Evolutionary conservation across 257 asterid genomes (phyloP), one percentile per base, ranked within the genome.

Genomic region (Gentiana dahurica): DNA sequence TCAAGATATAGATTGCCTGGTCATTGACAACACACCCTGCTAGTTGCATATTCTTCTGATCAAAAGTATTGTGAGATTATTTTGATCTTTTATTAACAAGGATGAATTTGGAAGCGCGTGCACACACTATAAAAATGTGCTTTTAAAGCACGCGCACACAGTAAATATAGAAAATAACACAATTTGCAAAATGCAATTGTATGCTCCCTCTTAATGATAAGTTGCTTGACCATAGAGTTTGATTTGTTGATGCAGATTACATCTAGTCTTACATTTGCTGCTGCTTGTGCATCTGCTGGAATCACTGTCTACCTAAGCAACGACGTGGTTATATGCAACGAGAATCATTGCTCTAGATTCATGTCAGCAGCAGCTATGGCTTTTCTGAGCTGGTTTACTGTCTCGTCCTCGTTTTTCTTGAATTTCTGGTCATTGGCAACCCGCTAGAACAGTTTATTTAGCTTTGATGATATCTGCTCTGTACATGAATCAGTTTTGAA

Each of bases 351-450:
- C 75, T 65, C 88, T 6, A 79, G 91, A 69, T 89, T 89, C 67
- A 86, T 86, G 84, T 78, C 95, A 4, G 89, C 95, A 35, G 86
- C 97, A 54, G 94, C 94, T 57, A 83, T 89, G 95, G 94, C 95
- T 38, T 89, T 89, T 32, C 78, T 89, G 61, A 73, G 95, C 82
- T 89, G 97, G 95, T 83, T 81, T 58, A 74, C 92, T 0, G 94
- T 72, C 12, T 76, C 84, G 12, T 92, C 95, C 0, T 83, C 95
- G 0, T 89, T 83, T 65, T 71, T 89, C 73, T 65, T 86, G 52
- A 86, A 89, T 49, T 83, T 86, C 61, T 86, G 97, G 97, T 76
- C 92, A 3, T 68, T 89, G 57, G 92, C 95, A 46, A 77, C 92
- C 24, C 82, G 67, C 54, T 80, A 73, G 68, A 54, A 45, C 13